These are phyloP conservation scores for Hymenoscyphus repandus DNA, from an alignment of 2,329 filamentous ascomycete species.

Conservation along the genomic window DNA sequence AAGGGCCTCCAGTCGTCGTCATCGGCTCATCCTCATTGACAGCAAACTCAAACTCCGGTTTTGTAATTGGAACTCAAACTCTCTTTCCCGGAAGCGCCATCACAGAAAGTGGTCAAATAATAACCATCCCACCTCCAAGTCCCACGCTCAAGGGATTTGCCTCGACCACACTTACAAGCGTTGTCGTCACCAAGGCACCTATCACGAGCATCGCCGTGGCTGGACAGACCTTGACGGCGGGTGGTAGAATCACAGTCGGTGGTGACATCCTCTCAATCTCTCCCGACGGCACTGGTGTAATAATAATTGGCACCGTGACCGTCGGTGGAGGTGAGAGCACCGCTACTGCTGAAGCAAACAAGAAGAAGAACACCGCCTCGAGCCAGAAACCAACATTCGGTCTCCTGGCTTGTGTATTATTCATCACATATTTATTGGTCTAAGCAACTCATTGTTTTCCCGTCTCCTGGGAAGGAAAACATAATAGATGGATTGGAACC, in stretches of 20 bases:
- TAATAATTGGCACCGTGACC: conserved; percentile 25
- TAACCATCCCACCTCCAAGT: conserved; percentile 13
- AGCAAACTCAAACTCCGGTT: conserved; percentile 12
- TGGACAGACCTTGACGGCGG: conserved; percentile 25
- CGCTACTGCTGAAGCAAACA: conserved; percentile 8
- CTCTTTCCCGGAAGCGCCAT: conserved; percentile 12
- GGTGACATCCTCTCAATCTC: conserved; percentile 26
- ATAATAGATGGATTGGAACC: too few species aligned
- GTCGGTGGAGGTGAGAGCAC: conserved; percentile 16
- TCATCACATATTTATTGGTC: background rate
- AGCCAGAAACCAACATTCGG: background rate
- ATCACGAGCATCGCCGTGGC: conserved; percentile 19
- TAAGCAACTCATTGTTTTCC: background rate
- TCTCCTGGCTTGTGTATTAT: background rate
- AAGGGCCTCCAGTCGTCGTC: conserved; percentile 12
- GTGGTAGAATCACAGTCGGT: conserved; percentile 25
- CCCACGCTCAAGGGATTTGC: conserved; percentile 1
- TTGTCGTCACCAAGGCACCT: background rate
- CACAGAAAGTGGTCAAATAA: conserved; percentile 13
- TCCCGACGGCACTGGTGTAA: conserved; percentile 17
- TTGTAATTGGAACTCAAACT: conserved; percentile 19
- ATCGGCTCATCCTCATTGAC: conserved; percentile 20
- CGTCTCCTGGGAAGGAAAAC: too few species aligned
- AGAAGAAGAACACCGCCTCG: conserved; percentile 20
- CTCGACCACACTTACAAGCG: conserved; percentile 3